Evolutionary conservation across 73 alveolate species (phyloP).

Genomic region (Vitrella brassicaformis): DNA sequence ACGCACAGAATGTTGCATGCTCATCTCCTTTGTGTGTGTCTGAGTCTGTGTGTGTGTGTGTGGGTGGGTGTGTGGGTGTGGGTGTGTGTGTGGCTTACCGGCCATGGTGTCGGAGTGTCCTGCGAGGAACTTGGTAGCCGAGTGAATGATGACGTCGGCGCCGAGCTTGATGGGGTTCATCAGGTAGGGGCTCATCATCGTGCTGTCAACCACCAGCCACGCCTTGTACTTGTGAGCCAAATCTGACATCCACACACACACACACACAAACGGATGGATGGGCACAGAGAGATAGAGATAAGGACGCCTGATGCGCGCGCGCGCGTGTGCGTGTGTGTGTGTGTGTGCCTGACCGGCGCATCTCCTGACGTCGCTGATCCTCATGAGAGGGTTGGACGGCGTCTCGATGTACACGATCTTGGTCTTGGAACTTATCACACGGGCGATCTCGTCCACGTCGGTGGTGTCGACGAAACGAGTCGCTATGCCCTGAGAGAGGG

Average conservation of each 20-base stretch:
- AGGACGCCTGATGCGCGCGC: no score
- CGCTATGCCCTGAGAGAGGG: constrained; percentile 40
- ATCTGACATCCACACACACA: no score
- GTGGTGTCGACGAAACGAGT: constrained; percentile 58
- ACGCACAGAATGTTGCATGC: no score
- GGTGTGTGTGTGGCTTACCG: no score
- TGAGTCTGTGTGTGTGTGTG: no score
- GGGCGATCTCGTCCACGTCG: constrained; percentile 43
- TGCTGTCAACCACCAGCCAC: constrained; percentile 74
- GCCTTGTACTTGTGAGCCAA: no score
- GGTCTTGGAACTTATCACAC: constrained; percentile 63
- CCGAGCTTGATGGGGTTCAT: constrained; percentile 80
- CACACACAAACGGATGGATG: background rate
- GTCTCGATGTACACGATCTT: constrained; percentile 85
- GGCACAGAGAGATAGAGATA: no score
- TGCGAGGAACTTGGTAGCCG: constrained; percentile 84
- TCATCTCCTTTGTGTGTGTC: constrained; percentile 59
- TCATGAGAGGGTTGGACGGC: constrained; percentile 89
- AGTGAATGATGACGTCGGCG: constrained; percentile 76
- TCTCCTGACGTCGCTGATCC: constrained; percentile 66
- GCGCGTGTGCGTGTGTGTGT: constrained; percentile 33
- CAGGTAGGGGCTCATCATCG: constrained; percentile 72
- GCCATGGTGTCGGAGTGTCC: constrained; percentile 90
- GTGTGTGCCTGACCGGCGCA: constrained; percentile 45
- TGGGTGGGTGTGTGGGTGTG: no score